Conservation (phyloP, 169 alveolate genomes). For the Plasmodium reichenowi region DNA sequence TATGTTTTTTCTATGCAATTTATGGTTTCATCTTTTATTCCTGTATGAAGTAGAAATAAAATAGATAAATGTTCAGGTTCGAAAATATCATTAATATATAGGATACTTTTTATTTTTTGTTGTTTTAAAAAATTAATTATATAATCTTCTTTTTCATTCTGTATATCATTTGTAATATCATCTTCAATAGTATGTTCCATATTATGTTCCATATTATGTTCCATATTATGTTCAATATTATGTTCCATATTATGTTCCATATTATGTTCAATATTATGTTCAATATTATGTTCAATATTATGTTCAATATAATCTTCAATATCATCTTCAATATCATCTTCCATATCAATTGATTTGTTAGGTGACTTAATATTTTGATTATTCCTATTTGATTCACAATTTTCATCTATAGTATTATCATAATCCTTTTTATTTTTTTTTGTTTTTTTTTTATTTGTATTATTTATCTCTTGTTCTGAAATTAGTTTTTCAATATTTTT, state of each 20-base stretch:
- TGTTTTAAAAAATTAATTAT: conserved; percentile 54
- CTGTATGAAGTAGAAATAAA: conserved; percentile 24
- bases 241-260: not conserved
- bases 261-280: too few species aligned
- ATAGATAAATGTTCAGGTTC: conserved; percentile 55
- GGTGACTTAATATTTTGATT: not conserved
- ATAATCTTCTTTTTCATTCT: conserved; percentile 22
- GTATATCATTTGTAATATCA: conserved; percentile 3
- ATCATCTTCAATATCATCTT: too few species aligned
- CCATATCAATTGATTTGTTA: too few species aligned
- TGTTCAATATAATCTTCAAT: not conserved
- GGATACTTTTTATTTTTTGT: conserved; percentile 65
- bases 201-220: too few species aligned
- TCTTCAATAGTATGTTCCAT: too few species aligned
- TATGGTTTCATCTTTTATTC: conserved; percentile 24
- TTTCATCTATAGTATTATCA: too few species aligned
- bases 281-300: too few species aligned
- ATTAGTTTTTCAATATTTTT: conserved; percentile 50
- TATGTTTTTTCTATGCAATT: not conserved
- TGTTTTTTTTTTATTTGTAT: conserved; percentile 15
- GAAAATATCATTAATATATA: conserved; percentile 62
- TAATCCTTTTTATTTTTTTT: too few species aligned
- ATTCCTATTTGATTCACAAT: too few species aligned
- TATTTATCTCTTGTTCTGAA: too few species aligned
- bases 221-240: too few species aligned